Conservation (phyloP, 495 filamentous ascomycete genomes). For the Penicillium parvum region DNA sequence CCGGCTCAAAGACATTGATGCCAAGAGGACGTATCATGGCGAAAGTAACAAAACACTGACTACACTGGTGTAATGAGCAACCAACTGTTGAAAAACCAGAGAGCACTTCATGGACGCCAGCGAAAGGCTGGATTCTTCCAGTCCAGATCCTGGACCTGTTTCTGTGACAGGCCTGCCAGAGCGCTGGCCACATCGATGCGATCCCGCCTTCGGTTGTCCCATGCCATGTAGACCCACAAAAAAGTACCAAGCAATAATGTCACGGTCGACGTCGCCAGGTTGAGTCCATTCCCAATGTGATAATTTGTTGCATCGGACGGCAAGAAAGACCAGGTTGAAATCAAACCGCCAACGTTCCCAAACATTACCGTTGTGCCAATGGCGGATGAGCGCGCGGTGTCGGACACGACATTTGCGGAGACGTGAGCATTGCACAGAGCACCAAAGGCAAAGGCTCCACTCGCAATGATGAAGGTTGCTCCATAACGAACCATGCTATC, state of each 20-base stretch:
- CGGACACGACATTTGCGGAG: conserved; percentile 65
- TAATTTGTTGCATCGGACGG: conserved; percentile 62
- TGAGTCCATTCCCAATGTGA: conserved; percentile 68
- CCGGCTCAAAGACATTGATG: too few species aligned
- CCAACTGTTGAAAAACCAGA: too few species aligned
- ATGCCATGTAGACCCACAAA: conserved; percentile 57
- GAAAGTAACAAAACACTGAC: too few species aligned
- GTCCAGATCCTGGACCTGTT: conserved; percentile 62
- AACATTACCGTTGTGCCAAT: conserved; percentile 68
- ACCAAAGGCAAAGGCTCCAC: conserved; percentile 53
- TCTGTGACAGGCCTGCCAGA: conserved; percentile 49
- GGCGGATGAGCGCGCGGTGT: conserved; percentile 61
- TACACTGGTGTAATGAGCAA: too few species aligned
- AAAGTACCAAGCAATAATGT: conserved; percentile 46
- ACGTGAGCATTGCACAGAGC: conserved; percentile 62
- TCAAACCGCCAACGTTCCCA: conserved; percentile 66
- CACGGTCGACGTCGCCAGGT: conserved; percentile 56
- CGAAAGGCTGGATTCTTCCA: conserved; percentile 70
- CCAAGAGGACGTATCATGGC: too few species aligned
- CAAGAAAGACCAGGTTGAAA: conserved; percentile 68
- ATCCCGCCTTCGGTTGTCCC: conserved; percentile 58
- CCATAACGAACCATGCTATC: conserved; percentile 56
- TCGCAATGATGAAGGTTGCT: conserved; percentile 66
- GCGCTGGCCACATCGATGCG: conserved; percentile 49
- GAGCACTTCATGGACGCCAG: conserved; percentile 48